Conservation (phyloP, 257 asterid species). For the Capsicum chinense region DNA sequence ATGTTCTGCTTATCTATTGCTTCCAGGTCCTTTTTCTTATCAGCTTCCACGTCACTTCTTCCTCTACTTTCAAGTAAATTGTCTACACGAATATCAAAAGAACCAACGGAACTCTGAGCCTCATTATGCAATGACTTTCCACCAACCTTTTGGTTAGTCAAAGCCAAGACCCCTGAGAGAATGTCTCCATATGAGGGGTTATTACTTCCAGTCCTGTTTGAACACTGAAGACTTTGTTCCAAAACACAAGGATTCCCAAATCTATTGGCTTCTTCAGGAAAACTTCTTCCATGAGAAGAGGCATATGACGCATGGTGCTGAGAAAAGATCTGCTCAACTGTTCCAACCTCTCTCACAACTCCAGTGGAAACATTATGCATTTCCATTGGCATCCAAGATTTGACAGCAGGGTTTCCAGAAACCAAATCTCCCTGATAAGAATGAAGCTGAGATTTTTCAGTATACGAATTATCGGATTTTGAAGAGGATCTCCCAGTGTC, state of each 20-base stretch:
- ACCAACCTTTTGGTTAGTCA: conserved; percentile 8
- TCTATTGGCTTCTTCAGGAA: conserved; percentile 23
- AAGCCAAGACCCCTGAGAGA: conserved; percentile 3
- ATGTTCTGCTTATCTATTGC: conserved; percentile 29
- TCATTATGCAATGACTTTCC: conserved; percentile 20
- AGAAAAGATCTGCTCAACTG: conserved; percentile 26
- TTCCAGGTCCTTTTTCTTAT: conserved; percentile 17
- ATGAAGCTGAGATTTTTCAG: conserved; percentile 18
- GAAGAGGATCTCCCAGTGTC: conserved; percentile 7
- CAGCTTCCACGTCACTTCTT: conserved; percentile 19
- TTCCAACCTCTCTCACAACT: conserved; percentile 27
- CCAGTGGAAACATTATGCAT: conserved; percentile 29
- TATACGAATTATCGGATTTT: not conserved
- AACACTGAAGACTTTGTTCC: not conserved
- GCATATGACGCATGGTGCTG: conserved; percentile 25
- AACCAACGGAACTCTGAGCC: not conserved
- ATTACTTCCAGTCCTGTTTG: conserved; percentile 6
- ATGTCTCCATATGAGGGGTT: not conserved
- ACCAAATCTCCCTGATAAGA: not conserved
- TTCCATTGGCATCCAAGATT: conserved; percentile 29
- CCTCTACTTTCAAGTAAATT: conserved; percentile 28
- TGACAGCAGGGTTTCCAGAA: conserved; percentile 15
- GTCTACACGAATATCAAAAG: not conserved
- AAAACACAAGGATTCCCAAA: conserved; percentile 13
- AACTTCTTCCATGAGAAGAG: conserved; percentile 24